Evolutionary conservation across 2,329 filamentous ascomycete species (phyloP).

Genomic region (Alternaria alternata): DNA sequence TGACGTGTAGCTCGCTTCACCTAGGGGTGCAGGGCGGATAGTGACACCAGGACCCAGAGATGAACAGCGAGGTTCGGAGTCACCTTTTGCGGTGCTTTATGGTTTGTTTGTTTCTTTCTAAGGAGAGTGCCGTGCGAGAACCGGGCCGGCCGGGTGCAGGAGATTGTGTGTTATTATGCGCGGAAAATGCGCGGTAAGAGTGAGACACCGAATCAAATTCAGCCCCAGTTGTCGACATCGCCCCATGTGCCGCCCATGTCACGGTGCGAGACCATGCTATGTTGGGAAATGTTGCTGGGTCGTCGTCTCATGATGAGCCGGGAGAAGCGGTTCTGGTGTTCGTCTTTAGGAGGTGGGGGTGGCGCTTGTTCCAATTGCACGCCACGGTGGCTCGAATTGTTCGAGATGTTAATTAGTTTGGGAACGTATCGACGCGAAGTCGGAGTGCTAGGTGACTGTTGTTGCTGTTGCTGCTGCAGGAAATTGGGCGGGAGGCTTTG

Average conservation of each 20-base stretch:
- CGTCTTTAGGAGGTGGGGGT: conserved; percentile 48
- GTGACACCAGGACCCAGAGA: conserved; percentile 2
- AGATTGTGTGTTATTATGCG: conserved; percentile 3
- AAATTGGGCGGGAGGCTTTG: conserved; percentile 50
- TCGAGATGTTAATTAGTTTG: conserved; percentile 47
- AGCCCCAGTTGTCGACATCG: conserved; percentile 48
- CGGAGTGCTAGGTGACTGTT: conserved; percentile 16
- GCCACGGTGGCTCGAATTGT: conserved; percentile 35
- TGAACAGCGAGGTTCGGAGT: conserved; percentile 46
- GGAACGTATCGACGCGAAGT: conserved; percentile 44
- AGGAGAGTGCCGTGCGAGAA: conserved; percentile 33
- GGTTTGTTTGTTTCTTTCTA: conserved; percentile 25
- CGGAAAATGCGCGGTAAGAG: neutral
- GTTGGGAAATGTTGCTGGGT: conserved; percentile 49
- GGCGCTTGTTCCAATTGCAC: conserved; percentile 43
- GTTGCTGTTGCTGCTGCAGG: conserved; percentile 24
- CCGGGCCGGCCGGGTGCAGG: conserved; percentile 38
- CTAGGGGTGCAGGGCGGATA: conserved; percentile 11
- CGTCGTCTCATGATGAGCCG: conserved; percentile 47
- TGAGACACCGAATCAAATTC: conserved; percentile 9
- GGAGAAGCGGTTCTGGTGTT: conserved; percentile 45
- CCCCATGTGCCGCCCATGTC: conserved; percentile 45
- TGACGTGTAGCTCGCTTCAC: conserved; percentile 46
- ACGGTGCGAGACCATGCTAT: conserved; percentile 42
- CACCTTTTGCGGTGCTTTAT: conserved; percentile 50